Evolutionary conservation across 306 rosid species (phyloP).

Genomic region (Abrus precatorius): DNA sequence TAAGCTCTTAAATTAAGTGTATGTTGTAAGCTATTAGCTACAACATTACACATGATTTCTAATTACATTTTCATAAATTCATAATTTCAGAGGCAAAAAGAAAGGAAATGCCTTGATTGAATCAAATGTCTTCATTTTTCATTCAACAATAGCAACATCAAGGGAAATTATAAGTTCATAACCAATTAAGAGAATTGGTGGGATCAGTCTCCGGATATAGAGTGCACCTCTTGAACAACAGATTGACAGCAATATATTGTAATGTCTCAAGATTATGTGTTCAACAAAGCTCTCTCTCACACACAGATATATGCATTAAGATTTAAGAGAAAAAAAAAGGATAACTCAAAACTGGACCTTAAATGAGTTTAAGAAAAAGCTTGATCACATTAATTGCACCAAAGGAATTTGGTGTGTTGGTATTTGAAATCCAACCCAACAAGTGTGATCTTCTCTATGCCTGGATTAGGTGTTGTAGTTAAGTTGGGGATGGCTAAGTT

Average conservation of each 20-base stretch:
- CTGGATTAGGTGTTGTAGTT: too few species aligned
- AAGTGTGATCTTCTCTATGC: too few species aligned
- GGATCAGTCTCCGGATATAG: neutral
- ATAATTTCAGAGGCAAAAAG: too few species aligned
- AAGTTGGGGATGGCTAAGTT: too few species aligned
- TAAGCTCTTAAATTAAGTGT: neutral
- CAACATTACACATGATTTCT: neutral
- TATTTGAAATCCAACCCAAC: too few species aligned
- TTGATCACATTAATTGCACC: too few species aligned
- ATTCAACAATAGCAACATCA: neutral
- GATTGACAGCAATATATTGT: neutral
- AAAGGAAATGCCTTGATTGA: neutral
- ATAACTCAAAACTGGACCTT: too few species aligned
- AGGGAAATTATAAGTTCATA: neutral
- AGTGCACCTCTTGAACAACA: slow-evolving; percentile 11
- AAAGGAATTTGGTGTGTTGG: too few species aligned
- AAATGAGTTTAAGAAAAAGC: too few species aligned
- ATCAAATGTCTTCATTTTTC: neutral
- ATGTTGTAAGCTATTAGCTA: neutral
- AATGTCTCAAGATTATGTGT: neutral
- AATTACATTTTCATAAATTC: neutral
- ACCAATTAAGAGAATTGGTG: neutral
- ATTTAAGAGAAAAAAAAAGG: neutral
- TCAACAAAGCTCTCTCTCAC: neutral
- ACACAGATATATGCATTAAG: neutral